These are phyloP conservation scores for Aureobasidium mangrovei DNA, from an alignment of 2,329 filamentous ascomycete species.

Conservation along the genomic window DNA sequence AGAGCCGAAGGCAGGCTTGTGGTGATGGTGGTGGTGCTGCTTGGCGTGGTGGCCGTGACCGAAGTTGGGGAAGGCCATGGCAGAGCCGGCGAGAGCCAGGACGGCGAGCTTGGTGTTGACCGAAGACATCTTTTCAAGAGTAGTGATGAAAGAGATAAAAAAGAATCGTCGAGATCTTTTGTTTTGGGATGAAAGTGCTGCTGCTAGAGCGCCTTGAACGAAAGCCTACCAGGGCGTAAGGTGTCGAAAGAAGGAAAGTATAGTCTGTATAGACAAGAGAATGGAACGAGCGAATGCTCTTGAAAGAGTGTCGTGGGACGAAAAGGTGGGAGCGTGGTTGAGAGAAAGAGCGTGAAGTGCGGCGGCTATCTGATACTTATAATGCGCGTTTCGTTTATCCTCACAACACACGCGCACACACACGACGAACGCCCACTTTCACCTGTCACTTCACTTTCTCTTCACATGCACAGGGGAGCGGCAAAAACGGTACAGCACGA, in stretches of 20 bases:
- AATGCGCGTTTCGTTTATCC: neutral
- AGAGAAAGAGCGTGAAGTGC: slow-evolving; percentile 4
- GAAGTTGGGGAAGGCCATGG: slow-evolving; percentile 30
- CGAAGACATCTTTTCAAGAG: slow-evolving; percentile 25
- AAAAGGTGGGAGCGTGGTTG: slow-evolving; percentile 14
- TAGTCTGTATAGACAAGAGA: slow-evolving; percentile 29
- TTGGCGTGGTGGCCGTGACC: slow-evolving; percentile 18
- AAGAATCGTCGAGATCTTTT: slow-evolving; percentile 16
- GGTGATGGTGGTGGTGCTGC: slow-evolving; percentile 24
- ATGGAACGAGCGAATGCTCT: slow-evolving; percentile 35
- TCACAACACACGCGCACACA: neutral
- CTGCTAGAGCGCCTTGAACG: slow-evolving; percentile 32
- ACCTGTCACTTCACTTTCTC: slow-evolving; percentile 1
- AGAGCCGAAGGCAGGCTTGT: slow-evolving; percentile 20
- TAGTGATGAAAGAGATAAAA: slow-evolving; percentile 16
- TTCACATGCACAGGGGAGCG: slow-evolving; percentile 1
- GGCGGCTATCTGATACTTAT: slow-evolving; percentile 3
- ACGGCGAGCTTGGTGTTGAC: slow-evolving; percentile 32
- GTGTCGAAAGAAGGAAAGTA: slow-evolving; percentile 26
- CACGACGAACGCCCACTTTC: slow-evolving; percentile 3
- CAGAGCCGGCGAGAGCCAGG: slow-evolving; percentile 34
- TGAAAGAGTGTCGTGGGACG: slow-evolving; percentile 23
- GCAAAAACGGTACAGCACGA: slow-evolving; percentile 4
- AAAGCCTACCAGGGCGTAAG: slow-evolving; percentile 36
- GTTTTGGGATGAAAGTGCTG: slow-evolving; percentile 19